These are phyloP conservation scores for Pestalotiopsis sp. DNA, from an alignment of 2,329 filamentous ascomycete genomes.

Conservation along the genomic window DNA sequence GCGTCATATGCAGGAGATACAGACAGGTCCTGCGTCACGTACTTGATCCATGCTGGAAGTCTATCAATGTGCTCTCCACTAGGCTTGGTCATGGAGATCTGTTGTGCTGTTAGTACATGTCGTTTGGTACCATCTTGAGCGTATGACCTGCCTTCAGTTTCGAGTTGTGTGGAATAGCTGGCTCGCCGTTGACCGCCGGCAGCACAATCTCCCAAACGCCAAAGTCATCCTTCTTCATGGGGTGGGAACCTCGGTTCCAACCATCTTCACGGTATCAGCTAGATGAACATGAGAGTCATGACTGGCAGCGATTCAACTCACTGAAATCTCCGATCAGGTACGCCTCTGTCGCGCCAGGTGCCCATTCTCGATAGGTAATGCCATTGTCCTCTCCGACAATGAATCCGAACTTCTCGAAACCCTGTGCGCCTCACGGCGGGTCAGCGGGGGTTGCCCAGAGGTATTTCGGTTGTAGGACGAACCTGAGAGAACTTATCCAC, in stretches of 20 bases:
- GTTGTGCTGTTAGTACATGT: slow-evolving; percentile 2
- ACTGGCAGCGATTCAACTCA: slow-evolving; percentile 42
- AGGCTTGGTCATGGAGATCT: slow-evolving; percentile 85
- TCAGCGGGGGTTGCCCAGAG: background rate
- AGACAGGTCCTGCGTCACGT: slow-evolving; percentile 89
- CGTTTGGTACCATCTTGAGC: background rate
- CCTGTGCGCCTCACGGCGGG: slow-evolving; percentile 50
- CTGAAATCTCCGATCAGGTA: slow-evolving; percentile 95
- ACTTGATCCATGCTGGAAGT: slow-evolving; percentile 94
- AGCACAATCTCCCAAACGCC: slow-evolving; percentile 86
- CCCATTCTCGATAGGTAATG: slow-evolving; percentile 94
- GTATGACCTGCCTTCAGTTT: slow-evolving; percentile 79
- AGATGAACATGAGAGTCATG: background rate
- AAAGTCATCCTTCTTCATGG: slow-evolving; percentile 84
- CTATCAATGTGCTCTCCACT: slow-evolving; percentile 82
- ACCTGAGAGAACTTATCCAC: slow-evolving; percentile 89
- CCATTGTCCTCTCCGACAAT: slow-evolving; percentile 81
- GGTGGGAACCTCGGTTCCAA: slow-evolving; percentile 82
- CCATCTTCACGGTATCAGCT: slow-evolving; percentile 59
- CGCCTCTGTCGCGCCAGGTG: slow-evolving; percentile 83
- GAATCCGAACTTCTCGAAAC: slow-evolving; percentile 84
- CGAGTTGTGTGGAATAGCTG: slow-evolving; percentile 87
- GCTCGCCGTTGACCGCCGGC: slow-evolving; percentile 71
- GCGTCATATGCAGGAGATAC: slow-evolving; percentile 94
- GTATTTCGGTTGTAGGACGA: slow-evolving; percentile 26